A percentile compares a stretch with the other conserved stretches of the same genome.
Evolutionary conservation across 768 basidiomycete genomes (phyloP).

Genomic region (Lentinula aciculospora): DNA sequence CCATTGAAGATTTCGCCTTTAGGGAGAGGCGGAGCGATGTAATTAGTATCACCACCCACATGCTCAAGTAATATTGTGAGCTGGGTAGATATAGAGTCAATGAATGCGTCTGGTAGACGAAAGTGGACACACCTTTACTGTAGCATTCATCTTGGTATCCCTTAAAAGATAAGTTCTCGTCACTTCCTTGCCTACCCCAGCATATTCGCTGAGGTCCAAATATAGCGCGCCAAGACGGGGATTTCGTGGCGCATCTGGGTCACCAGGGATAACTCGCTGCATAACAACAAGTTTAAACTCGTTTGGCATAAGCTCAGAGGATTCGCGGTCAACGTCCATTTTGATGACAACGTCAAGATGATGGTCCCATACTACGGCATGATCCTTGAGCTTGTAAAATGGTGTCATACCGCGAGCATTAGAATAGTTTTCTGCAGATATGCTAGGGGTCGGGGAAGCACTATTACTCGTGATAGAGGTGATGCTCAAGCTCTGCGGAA

Average conservation of each 20-base stretch:
- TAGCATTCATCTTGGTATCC: constrained; percentile 77
- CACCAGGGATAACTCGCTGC: constrained; percentile 54
- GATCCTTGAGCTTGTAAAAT: constrained; percentile 56
- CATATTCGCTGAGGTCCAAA: constrained; percentile 75
- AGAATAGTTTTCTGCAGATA: constrained; percentile 10
- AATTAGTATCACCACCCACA: constrained; percentile 48
- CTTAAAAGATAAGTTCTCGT: constrained; percentile 62
- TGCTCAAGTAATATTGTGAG: constrained; percentile 55
- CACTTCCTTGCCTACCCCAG: constrained; percentile 48
- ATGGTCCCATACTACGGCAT: constrained; percentile 59
- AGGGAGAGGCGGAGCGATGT: constrained; percentile 61
- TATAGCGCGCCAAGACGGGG: constrained; percentile 60
- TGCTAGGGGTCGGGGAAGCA: not conserved
- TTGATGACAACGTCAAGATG: constrained; percentile 52
- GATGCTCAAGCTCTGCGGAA: not conserved
- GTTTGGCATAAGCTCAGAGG: constrained; percentile 45
- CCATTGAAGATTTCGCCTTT: constrained; percentile 71
- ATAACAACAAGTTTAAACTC: constrained; percentile 64
- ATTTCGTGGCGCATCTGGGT: constrained; percentile 49
- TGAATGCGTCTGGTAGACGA: not conserved
- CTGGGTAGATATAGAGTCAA: constrained; percentile 22
- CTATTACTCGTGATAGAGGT: not conserved
- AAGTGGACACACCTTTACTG: constrained; percentile 47
- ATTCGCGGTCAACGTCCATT: constrained; percentile 50
- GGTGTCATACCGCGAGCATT: constrained; percentile 56